phyloP scores from a whole-genome alignment of 2,329 filamentous ascomycete genomes.

The Venturia aucupariae region DNA sequence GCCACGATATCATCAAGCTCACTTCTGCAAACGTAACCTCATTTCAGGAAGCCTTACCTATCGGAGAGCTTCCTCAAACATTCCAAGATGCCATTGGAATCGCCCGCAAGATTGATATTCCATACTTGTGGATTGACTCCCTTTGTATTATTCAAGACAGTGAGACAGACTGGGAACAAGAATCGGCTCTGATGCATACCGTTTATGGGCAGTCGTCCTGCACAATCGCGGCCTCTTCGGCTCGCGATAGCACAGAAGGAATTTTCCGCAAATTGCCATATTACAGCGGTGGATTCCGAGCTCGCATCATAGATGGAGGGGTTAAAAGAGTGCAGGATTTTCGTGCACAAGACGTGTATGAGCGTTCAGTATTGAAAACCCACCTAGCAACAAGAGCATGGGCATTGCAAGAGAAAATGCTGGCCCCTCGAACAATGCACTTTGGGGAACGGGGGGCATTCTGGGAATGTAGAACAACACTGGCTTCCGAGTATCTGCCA shows the following conservation, averaged over 20 bases:
- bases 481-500: background rate
- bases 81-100: constrained; percentile 12
- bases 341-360: background rate
- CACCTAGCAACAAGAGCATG: constrained; percentile 10
- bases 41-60: background rate
- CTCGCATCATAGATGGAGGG: background rate
- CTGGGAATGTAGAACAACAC: constrained; percentile 4
- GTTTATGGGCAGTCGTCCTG: constrained; percentile 2
- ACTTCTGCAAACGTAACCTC: background rate
- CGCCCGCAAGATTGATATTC: background rate
- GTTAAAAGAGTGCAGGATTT: background rate
- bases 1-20: background rate
- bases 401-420: constrained; percentile 11
- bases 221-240: background rate
- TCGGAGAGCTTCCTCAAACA: background rate
- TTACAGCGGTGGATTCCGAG: background rate
- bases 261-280: background rate
- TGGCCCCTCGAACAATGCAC: constrained; percentile 11
- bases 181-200: background rate
- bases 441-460: constrained; percentile 7
- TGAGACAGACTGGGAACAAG: constrained; percentile 8
- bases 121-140: constrained; percentile 13
- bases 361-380: background rate
- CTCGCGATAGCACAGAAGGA: background rate
- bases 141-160: constrained; percentile 13